Percentiles rank a stretch among this genome's conserved stretches.
phyloP scores from a whole-genome alignment of 2,329 filamentous ascomycete genomes.

The Exophiala phaeomuriformis region DNA sequence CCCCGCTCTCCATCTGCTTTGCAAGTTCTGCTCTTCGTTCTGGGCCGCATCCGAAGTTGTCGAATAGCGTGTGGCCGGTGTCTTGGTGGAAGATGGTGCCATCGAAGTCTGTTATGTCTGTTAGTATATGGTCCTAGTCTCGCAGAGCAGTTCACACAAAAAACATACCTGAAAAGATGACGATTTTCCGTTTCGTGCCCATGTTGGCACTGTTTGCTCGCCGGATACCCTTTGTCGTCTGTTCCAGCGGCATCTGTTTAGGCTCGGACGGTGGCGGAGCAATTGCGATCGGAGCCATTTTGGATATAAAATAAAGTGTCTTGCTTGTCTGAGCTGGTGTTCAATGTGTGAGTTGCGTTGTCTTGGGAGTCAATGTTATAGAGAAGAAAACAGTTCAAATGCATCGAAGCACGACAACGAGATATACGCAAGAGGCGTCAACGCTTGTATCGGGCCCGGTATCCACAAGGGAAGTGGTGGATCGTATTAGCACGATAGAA shows the following conservation, averaged over 20 bases:
- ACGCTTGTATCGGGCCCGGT: conserved; percentile 7
- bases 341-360: background rate
- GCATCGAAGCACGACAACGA: background rate
- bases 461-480: background rate
- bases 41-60: conserved; percentile 56
- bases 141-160: no score
- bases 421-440: conserved; percentile 18
- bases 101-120: conserved; percentile 52
- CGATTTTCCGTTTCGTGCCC: conserved; percentile 38
- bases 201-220: conserved; percentile 25
- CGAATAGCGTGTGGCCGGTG: conserved; percentile 62
- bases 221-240: conserved; percentile 15
- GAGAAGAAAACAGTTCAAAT: background rate
- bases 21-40: conserved; percentile 52
- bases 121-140: background rate
- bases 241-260: conserved; percentile 21
- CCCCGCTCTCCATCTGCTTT: conserved; percentile 57
- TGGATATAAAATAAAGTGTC: background rate
- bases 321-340: background rate
- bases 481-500: conserved; percentile 1
- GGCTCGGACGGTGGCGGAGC: conserved; percentile 21
- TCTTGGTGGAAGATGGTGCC: conserved; percentile 67
- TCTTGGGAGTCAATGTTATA: background rate
- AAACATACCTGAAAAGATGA: conserved; percentile 40
- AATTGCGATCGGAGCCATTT: conserved; percentile 26